phyloP scores from a whole-genome alignment of 73 alveolate species.

The Effrenium voratum region DNA sequence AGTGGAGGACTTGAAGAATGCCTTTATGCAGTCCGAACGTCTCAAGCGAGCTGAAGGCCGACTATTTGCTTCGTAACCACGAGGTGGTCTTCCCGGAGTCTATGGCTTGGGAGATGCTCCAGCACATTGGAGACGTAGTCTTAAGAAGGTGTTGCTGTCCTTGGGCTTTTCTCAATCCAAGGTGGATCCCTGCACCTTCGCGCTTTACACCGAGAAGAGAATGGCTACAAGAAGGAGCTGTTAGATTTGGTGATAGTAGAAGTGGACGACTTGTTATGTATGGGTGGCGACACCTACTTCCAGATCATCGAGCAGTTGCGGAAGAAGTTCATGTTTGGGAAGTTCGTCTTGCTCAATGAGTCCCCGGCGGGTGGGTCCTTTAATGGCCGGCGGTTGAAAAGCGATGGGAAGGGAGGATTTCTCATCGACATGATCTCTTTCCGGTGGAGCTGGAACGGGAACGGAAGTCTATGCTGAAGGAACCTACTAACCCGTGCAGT shows the following conservation, averaged over 20 bases:
- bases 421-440: too few relatives aligned
- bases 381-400: constrained; percentile 2
- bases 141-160: background rate
- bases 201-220: background rate
- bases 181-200: constrained; percentile 15
- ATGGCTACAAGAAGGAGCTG: too few relatives aligned
- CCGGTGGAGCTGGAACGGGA: too few relatives aligned
- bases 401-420: too few relatives aligned
- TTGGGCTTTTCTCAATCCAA: background rate
- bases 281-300: background rate
- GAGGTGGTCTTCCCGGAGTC: background rate
- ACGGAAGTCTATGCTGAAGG: too few relatives aligned
- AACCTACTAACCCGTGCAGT: too few relatives aligned
- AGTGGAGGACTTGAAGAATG: background rate
- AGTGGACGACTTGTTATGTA: background rate
- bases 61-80: background rate
- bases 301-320: background rate
- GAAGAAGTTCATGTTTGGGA: background rate
- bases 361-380: background rate
- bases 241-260: background rate
- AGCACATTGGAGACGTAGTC: background rate
- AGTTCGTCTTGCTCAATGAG: background rate
- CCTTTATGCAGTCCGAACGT: background rate
- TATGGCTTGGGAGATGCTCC: background rate
- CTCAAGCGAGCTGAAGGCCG: background rate